phyloP scores from a whole-genome alignment of 2,329 filamentous ascomycete genomes.

The Ophiostoma sp. region DNA sequence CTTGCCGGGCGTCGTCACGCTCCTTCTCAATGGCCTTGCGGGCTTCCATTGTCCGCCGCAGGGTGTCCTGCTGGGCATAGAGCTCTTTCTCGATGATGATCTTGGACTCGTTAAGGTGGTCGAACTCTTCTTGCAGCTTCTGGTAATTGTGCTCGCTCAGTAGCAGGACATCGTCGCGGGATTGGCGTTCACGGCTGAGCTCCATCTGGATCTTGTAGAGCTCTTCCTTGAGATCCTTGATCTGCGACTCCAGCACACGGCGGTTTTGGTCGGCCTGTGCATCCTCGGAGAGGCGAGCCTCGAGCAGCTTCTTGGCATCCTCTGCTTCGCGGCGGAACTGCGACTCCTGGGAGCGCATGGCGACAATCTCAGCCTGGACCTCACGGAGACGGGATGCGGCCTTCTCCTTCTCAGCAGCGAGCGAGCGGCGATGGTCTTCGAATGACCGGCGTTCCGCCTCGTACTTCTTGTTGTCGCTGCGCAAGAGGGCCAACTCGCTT shows the following conservation, averaged over 20 bases:
- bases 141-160: slow-evolving; percentile 86
- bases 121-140: slow-evolving; percentile 79
- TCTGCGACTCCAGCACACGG: slow-evolving; percentile 81
- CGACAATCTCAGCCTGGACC: slow-evolving; percentile 83
- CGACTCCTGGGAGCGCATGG: slow-evolving; percentile 77
- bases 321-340: slow-evolving; percentile 86
- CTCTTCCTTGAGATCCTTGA: slow-evolving; percentile 81
- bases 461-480: slow-evolving; percentile 78
- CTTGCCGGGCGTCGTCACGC: slow-evolving; percentile 82
- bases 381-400: slow-evolving; percentile 75
- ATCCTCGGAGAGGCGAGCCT: slow-evolving; percentile 87
- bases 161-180: slow-evolving; percentile 87
- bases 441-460: slow-evolving; percentile 77
- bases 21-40: slow-evolving; percentile 78
- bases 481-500: slow-evolving; percentile 83
- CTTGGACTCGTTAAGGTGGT: slow-evolving; percentile 87
- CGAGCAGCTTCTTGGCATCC: slow-evolving; percentile 82
- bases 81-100: slow-evolving; percentile 98
- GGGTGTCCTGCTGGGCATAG: slow-evolving; percentile 89
- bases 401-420: slow-evolving; percentile 76
- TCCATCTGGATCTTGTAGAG: slow-evolving; percentile 84
- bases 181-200: slow-evolving; percentile 87
- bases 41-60: slow-evolving; percentile 81
- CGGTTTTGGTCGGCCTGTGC: slow-evolving; percentile 79
- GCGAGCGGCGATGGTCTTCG: slow-evolving; percentile 72